Evolutionary conservation across 306 rosid genomes (phyloP), one percentile per base, ranked within the genome.

Genomic region (Styphnolobium japonicum): DNA sequence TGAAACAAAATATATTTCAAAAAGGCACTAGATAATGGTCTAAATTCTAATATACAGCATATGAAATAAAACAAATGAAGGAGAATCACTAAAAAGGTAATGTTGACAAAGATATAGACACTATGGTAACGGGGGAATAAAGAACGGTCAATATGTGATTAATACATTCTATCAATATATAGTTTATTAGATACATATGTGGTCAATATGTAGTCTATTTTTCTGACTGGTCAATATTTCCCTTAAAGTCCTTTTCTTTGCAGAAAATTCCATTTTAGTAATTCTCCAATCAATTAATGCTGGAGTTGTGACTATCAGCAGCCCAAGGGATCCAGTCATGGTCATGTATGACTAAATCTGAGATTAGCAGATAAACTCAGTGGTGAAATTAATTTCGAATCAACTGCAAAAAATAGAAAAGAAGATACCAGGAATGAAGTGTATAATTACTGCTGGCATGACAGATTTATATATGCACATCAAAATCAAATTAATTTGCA

Each of bases 1-100:
- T 95, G 92, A 84, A 86, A 79, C 67, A 74, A 83, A 76, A 76
- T 34, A 77, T 52, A 62, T 61, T 18, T n/a, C n/a, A n/a, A 39
- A 52, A 62, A 52, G 53, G 79, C 42, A 67, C 61, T 61, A 39
- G 51, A 37, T 61, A 25, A 60, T 48, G 61, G 68, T 62, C 18
- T 45, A 71, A 63, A 53, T 63, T 63, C 37, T 18, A 72, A 43
- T 16, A 57, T 42, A 65, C 69, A 65, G 6, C 64, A 75, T 14
- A 55, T 7, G 42, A 79, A 68, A 70, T 34, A 40, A 72, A 36
- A 31, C 48, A 2, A 49, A 19, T 48, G 46, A 36, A 68, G 39
- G 39, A 58, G 56, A 64, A 62, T 37, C 10, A 5, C 71, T 11
- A n/a, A 36, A 73, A n/a, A 27, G 40, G 61, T 15, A 39, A n/a